phyloP scores from a whole-genome alignment of 345 rosid species.

The Salix viminalis region DNA sequence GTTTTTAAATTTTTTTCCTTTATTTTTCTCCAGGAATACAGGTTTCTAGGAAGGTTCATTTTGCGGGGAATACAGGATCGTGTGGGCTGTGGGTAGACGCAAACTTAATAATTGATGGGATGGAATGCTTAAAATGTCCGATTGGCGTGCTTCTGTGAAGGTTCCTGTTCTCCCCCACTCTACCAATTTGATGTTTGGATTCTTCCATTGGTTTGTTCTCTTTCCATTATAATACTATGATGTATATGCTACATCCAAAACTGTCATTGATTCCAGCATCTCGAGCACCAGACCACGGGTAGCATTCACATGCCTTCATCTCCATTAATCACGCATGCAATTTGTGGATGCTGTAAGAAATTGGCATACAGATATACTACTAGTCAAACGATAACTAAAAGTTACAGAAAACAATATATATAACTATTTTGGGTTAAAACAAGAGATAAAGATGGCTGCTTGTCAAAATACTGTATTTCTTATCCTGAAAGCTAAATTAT shows the following conservation, averaged over 20 bases:
- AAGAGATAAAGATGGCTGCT: no score
- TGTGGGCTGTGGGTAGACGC: background rate
- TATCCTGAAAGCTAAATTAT: no score
- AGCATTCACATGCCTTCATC: background rate
- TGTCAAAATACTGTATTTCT: no score
- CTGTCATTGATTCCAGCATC: background rate
- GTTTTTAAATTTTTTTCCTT: background rate
- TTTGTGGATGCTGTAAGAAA: background rate
- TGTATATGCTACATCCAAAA: background rate
- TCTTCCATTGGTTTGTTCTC: background rate
- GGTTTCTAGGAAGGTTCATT: constrained; percentile 49
- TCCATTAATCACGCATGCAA: no score
- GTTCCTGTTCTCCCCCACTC: constrained; percentile 25
- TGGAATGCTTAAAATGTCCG: constrained; percentile 15
- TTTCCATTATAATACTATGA: background rate
- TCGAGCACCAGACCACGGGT: background rate
- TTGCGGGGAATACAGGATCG: background rate
- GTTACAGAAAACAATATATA: no score
- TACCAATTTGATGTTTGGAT: constrained; percentile 20
- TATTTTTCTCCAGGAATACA: background rate
- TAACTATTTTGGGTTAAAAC: no score
- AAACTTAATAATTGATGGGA: background rate
- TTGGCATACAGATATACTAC: no score
- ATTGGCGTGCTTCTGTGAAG: constrained; percentile 34
- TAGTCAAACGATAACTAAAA: no score